Evolutionary conservation across 2,329 filamentous ascomycete genomes (phyloP).

Genomic region (Helminthosporium solani): DNA sequence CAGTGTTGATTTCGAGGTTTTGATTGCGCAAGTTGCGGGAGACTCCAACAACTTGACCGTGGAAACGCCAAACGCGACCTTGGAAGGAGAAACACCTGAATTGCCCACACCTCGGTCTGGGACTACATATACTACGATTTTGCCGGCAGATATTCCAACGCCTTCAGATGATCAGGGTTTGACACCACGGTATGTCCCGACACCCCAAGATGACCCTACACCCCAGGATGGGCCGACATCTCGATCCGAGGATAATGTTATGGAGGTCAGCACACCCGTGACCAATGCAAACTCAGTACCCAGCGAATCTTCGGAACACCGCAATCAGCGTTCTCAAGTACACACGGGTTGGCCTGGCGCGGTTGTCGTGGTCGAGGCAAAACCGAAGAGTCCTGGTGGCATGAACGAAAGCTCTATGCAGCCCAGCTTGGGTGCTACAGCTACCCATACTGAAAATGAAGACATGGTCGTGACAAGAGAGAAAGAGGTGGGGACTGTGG

Average conservation of each 20-base stretch:
- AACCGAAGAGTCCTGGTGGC: too few relatives aligned
- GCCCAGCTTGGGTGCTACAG: background rate
- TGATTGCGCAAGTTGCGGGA: constrained; percentile 42
- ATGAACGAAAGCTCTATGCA: background rate
- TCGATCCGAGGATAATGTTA: background rate
- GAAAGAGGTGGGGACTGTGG: too few relatives aligned
- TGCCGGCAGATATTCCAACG: background rate
- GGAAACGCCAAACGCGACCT: background rate
- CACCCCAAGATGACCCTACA: too few relatives aligned
- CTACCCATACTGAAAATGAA: background rate
- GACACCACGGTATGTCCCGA: too few relatives aligned
- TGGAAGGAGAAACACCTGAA: background rate
- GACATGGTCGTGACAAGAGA: too few relatives aligned
- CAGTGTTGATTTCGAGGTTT: constrained; percentile 37
- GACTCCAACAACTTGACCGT: constrained; percentile 10
- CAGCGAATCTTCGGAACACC: background rate
- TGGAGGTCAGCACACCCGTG: background rate
- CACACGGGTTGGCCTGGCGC: background rate
- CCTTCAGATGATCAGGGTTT: background rate
- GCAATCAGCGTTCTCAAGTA: background rate
- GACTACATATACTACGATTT: background rate
- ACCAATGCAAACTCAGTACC: background rate
- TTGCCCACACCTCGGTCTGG: background rate
- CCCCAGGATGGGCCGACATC: background rate
- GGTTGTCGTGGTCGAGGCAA: background rate